A percentile compares a stretch with the other conserved stretches of the same genome.
Conservation (phyloP, 73 alveolate genomes). For the Tetrahymena borealis region DNA sequence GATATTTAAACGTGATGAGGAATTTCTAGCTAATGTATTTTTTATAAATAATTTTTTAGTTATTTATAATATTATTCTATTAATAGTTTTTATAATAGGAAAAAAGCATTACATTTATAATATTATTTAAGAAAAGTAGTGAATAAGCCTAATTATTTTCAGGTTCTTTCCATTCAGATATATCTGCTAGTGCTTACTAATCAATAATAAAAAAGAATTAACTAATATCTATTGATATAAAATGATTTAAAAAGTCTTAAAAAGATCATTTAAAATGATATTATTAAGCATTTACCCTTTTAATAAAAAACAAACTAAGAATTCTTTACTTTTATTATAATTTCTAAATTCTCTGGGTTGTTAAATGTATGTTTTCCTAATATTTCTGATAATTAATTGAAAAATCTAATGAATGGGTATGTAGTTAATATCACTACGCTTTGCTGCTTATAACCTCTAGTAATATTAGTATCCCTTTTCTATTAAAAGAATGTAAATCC, state of each 20-base stretch:
- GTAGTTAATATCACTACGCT: constrained; percentile 20
- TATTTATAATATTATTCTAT: no score
- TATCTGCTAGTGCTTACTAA: background rate
- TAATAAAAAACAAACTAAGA: constrained; percentile 6
- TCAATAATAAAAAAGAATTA: background rate
- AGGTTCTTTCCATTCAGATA: background rate
- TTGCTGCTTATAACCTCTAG: constrained; percentile 38
- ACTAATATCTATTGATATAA: no score
- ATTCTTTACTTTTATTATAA: constrained; percentile 7
- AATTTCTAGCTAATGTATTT: background rate
- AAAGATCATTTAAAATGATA: background rate
- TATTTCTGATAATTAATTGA: constrained; percentile 6
- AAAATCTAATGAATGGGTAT: constrained; percentile 23
- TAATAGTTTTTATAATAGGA: no score
- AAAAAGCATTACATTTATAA: background rate
- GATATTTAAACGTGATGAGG: background rate
- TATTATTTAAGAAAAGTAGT: background rate
- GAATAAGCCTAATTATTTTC: background rate
- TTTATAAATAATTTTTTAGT: no score
- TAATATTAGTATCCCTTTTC: constrained; percentile 28
- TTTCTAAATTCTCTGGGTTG: constrained; percentile 12
- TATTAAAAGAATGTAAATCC: constrained; percentile 25
- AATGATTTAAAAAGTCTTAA: constrained; percentile 2
- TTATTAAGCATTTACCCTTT: background rate
- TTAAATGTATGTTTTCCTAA: background rate